phyloP scores from a whole-genome alignment of 805 yeast genomes.

The Candida piceae region DNA sequence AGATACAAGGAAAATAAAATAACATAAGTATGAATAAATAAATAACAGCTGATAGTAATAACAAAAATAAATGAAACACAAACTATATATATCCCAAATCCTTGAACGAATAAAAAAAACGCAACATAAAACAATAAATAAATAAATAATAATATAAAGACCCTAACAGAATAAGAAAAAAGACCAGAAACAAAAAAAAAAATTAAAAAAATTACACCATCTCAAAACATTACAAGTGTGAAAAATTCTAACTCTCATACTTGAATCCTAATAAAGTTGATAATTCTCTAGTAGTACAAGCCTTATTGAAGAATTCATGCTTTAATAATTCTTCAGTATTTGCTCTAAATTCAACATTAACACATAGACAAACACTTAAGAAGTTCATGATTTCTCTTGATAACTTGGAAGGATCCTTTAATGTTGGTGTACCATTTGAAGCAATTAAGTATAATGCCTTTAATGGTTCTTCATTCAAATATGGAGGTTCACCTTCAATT shows the following conservation, averaged over 20 bases:
- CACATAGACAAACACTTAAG: slow-evolving; percentile 86
- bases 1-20: no score
- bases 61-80: no score
- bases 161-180: no score
- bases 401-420: slow-evolving; percentile 75
- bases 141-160: no score
- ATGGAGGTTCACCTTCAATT: slow-evolving; percentile 99
- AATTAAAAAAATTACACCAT: no score
- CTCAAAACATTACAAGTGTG: no score
- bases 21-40: no score
- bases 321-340: slow-evolving; percentile 80
- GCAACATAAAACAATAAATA: no score
- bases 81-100: no score
- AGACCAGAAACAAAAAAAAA: no score
- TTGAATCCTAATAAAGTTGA: slow-evolving; percentile 46
- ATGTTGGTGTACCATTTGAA: slow-evolving; percentile 91
- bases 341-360: slow-evolving; percentile 89
- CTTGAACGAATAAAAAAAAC: no score
- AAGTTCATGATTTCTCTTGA: slow-evolving; percentile 78
- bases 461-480: slow-evolving; percentile 91
- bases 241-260: slow-evolving; percentile 11
- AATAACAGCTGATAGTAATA: no score
- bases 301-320: slow-evolving; percentile 65
- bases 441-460: slow-evolving; percentile 92
- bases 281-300: slow-evolving; percentile 56